Conservation (phyloP, 371 early-diverging fungal species). For the Lichtheimia hyalospora region DNA sequence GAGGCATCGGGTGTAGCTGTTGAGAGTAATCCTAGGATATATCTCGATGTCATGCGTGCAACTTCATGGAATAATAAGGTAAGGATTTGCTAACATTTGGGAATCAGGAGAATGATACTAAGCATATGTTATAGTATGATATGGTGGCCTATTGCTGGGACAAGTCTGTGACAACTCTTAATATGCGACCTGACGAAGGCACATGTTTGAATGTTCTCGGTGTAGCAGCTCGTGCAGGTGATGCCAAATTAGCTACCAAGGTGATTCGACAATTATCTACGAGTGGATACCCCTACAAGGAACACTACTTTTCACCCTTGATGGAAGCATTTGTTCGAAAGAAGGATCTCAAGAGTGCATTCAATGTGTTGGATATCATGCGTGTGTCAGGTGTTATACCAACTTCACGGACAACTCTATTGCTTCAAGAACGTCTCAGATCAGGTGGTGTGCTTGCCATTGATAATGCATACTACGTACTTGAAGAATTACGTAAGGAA, state of each 20-base stretch:
- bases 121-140: slow-evolving; percentile 17
- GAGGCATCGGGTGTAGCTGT: slow-evolving; percentile 41
- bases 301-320: slow-evolving; percentile 71
- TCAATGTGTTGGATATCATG: slow-evolving; percentile 69
- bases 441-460: slow-evolving; percentile 30
- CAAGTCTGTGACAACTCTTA: slow-evolving; percentile 37
- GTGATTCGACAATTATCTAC: slow-evolving; percentile 59
- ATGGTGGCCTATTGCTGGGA: slow-evolving; percentile 53
- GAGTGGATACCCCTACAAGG: slow-evolving; percentile 56
- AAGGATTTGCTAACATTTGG: slow-evolving; percentile 7
- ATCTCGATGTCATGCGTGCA: slow-evolving; percentile 48
- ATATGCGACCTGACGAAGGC: slow-evolving; percentile 63
- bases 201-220: slow-evolving; percentile 57
- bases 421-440: slow-evolving; percentile 22
- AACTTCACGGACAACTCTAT: slow-evolving; percentile 40
- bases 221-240: slow-evolving; percentile 61
- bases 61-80: slow-evolving; percentile 42
- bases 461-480: slow-evolving; percentile 51
- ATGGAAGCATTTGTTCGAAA: slow-evolving; percentile 64
- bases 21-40: slow-evolving; percentile 40
- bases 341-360: slow-evolving; percentile 59
- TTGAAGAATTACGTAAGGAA: slow-evolving; percentile 53
- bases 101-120: background rate
- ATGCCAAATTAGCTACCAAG: slow-evolving; percentile 57
- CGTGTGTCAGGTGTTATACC: slow-evolving; percentile 52